A percentile compares a stretch with the other conserved stretches of the same genome.
Conservation (phyloP, 345 rosid genomes). For the Corchorus capsularis region DNA sequence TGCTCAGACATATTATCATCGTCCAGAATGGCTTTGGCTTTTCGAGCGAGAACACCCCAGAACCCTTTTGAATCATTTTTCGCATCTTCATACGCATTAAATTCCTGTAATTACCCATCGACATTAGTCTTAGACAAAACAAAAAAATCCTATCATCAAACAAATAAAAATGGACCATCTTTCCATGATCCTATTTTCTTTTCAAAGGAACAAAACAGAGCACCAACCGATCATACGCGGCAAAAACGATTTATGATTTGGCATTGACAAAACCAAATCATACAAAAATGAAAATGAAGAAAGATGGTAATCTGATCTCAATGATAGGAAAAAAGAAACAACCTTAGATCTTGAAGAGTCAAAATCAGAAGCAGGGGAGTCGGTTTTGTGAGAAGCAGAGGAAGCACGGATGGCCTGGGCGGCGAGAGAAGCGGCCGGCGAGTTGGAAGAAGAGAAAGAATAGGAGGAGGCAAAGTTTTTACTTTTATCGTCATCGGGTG, state of each 20-base stretch:
- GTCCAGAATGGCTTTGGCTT: constrained; percentile 89
- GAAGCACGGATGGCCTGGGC: constrained; percentile 92
- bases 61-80: constrained; percentile 65
- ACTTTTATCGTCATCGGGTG: constrained; percentile 31
- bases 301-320: neutral
- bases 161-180: neutral
- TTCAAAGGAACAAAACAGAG: neutral
- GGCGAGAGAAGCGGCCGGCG: constrained; percentile 52
- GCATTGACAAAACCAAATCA: neutral
- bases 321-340: constrained; percentile 3
- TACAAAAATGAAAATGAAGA: neutral
- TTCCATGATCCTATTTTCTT: too few species aligned
- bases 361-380: constrained; percentile 36
- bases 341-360: constrained; percentile 58
- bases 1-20: constrained; percentile 40
- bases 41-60: constrained; percentile 87
- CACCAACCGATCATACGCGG: neutral
- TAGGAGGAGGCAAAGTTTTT: constrained; percentile 31
- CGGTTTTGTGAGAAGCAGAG: constrained; percentile 39
- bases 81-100: constrained; percentile 51
- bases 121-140: neutral
- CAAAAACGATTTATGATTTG: neutral
- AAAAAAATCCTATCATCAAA: neutral
- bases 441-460: constrained; percentile 44
- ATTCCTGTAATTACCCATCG: constrained; percentile 42